Evolutionary conservation across 495 filamentous ascomycete species (phyloP), one percentile per base, ranked within the genome.

Genomic region (Talaromyces thailandensis): DNA sequence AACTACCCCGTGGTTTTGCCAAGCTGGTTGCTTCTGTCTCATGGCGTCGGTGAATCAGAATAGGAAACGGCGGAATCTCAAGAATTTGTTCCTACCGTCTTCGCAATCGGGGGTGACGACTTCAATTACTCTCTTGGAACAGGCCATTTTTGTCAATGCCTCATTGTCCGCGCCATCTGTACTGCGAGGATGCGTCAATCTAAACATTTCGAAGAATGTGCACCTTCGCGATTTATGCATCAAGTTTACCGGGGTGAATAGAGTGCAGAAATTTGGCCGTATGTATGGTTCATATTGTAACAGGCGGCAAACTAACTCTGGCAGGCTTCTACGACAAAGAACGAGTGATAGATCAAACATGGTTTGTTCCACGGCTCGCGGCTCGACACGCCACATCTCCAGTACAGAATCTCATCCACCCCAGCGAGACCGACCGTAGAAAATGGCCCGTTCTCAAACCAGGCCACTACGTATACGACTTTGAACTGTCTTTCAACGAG

Each of bases 81-180:
- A 35, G 14, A 56, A 11, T 32, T 14, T 56, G 14, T 5, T 56
- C 3, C 25, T n/a, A 9, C 56, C 29, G 21, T 37, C 32, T 29
- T 23, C 37, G 12, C 57, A 43, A 45, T 24, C 57, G 3, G 37
- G 32, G 16, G 5, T 40, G n/a, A 16, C 35, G 21, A 48, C 29
- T 25, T 59, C 57, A 14, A 59, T 59, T 48, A 3, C 28, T 2
- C 21, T 61, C 32, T 6, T 61, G 16, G 59, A 61, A 23, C 43
- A 45, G 59, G 43, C 59, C 24, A 61, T 61, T 14, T 61, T 31
- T 32, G 59, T 61, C 14, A 61, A 50, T 32, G 23, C 59, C 14
- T 32, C 37, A 0, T 21, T 48, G 2, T 31, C 24, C 2, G 12
- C 59, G 12, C 59, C 59, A 4, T 61, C 59, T 1, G 59, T 61